phyloP scores from a whole-genome alignment of 768 basidiomycete species.

The Suillus luteus region DNA sequence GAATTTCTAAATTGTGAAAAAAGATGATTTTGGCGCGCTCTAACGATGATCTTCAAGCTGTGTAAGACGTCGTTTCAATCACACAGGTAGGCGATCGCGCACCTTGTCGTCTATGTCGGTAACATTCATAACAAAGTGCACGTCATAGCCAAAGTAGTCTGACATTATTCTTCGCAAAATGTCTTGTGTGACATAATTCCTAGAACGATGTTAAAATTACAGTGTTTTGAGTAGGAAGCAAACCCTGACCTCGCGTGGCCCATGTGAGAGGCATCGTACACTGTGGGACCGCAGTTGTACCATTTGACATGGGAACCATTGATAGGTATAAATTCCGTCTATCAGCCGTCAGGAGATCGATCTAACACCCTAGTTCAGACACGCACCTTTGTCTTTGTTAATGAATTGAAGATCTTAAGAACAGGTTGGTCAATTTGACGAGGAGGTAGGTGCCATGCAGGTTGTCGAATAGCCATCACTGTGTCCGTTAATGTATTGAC shows the following conservation, averaged over 20 bases:
- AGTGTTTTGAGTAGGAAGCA: constrained; percentile 4
- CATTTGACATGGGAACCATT: constrained; percentile 83
- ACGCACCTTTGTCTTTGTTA: constrained; percentile 86
- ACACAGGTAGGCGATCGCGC: constrained; percentile 18
- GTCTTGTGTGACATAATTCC: constrained; percentile 97
- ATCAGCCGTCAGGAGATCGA: constrained; percentile 16
- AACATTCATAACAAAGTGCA: constrained; percentile 99
- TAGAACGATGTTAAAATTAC: constrained; percentile 32
- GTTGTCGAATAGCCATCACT: constrained; percentile 62
- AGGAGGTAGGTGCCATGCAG: constrained; percentile 48
- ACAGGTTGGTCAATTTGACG: constrained; percentile 46
- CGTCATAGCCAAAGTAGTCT: constrained; percentile 96
- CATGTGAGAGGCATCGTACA: constrained; percentile 98
- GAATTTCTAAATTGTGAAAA: constrained; percentile 61
- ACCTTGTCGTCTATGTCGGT: constrained; percentile 99
- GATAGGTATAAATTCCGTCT: constrained; percentile 78
- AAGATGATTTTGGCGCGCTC: constrained; percentile 81
- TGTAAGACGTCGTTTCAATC: constrained; percentile 11
- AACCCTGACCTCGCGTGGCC: constrained; percentile 86
- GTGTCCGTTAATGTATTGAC: not conserved
- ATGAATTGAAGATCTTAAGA: constrained; percentile 84
- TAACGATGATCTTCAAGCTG: constrained; percentile 79
- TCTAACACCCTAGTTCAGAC: constrained; percentile 19
- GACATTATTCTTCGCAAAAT: constrained; percentile 84
- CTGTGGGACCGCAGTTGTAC: constrained; percentile 99